phyloP scores from a whole-genome alignment of 305 asterid species.

The Fraxinus latifolia region DNA sequence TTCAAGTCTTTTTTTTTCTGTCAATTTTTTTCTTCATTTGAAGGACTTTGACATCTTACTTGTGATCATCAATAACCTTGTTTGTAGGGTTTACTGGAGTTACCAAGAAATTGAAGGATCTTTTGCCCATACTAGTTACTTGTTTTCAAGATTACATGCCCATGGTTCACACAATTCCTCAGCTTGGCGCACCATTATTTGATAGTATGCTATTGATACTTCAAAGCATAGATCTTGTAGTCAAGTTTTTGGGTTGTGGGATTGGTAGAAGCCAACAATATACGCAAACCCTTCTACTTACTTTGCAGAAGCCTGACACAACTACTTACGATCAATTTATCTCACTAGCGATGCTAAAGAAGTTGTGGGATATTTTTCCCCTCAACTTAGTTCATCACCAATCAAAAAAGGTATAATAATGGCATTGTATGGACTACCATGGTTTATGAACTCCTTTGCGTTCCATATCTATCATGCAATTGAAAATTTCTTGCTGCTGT shows the following conservation, averaged over 20 bases:
- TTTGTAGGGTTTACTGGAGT: constrained; percentile 59
- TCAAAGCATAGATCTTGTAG: constrained; percentile 65
- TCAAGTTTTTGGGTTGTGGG: constrained; percentile 46
- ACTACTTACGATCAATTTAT: constrained; percentile 32
- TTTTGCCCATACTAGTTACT: constrained; percentile 63
- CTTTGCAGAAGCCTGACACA: constrained; percentile 27
- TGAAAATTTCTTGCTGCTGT: constrained; percentile 2
- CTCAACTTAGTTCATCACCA: constrained; percentile 45
- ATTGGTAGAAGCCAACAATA: constrained; percentile 33
- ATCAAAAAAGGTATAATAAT: constrained; percentile 52
- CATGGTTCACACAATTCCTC: constrained; percentile 39
- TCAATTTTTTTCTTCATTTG: constrained; percentile 11
- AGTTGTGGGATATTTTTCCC: constrained; percentile 81
- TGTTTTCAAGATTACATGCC: constrained; percentile 68
- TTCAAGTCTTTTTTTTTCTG: not conserved
- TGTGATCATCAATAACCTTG: constrained; percentile 19
- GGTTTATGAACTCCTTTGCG: not conserved
- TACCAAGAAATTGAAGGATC: constrained; percentile 53
- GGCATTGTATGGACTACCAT: constrained; percentile 9
- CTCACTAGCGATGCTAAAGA: constrained; percentile 49
- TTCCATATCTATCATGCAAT: constrained; percentile 10
- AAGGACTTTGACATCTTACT: not conserved
- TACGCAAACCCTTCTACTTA: constrained; percentile 25
- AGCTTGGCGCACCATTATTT: constrained; percentile 59
- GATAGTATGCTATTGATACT: constrained; percentile 77